Evolutionary conservation across 345 rosid genomes (phyloP), one percentile per base, ranked within the genome.

Genomic region (Kandelia obovata): DNA sequence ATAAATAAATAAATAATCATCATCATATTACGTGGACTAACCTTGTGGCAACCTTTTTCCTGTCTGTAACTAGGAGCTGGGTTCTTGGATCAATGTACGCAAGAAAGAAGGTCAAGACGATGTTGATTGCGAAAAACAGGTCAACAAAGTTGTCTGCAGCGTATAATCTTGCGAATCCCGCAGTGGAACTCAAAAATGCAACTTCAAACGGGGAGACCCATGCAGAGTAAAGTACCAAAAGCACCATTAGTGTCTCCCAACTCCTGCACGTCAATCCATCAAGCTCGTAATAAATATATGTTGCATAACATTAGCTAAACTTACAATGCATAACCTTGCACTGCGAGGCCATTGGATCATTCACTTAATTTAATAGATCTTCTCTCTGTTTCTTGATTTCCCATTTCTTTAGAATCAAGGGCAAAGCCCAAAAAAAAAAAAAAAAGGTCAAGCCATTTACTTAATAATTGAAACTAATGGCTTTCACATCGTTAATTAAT

Each of bases 151-250:
- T 87, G 87, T 88, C 97, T 9, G 80, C 85, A 8, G 88, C 64
- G 76, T 69, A 89, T n/a, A 91, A 83, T 35, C 62, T 66, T 27
- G 62, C 79, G 15, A 72, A 53, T 7, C 86, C 84, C 2, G 28
- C 0, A 13, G 83, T 67, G 0, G 85, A 78, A 19, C 78, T 58
- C 58, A 88, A 75, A 76, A 94, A 94, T 17, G 97, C 95, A 0
- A 86, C 77, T 82, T 91, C 92, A 52, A 94, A 91, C 0, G 98
- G 98, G 61, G 75, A 88, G 65, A 88, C 86, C 98, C 98, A 94
- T 28, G 86, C 91, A 0, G 97, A 78, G 83, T 94, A 94, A 16
- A 86, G 86, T 5, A 94, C 97, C 79, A 94, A 69, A 57, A 81
- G 27, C 88, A 88, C 95, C 98, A 94, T 94, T 39, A 80, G 83